phyloP scores from a whole-genome alignment of 768 basidiomycete species.

The Phanerochaete carnosa region DNA sequence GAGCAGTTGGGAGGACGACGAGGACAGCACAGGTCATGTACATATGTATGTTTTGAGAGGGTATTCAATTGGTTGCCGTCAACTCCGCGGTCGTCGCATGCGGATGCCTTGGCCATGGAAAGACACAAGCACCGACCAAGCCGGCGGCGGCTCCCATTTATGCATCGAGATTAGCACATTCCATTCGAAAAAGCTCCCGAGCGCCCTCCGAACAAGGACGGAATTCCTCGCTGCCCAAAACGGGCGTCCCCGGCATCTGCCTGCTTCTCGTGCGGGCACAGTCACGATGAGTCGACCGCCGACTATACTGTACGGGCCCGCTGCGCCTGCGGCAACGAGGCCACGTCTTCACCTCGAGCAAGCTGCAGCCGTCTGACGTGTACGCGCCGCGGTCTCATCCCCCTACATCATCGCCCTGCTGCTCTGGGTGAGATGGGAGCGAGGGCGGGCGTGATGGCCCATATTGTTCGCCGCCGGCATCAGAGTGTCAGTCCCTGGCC shows the following conservation, averaged over 20 bases:
- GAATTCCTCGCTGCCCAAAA: not conserved
- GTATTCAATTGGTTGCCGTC: slow-evolving; percentile 6
- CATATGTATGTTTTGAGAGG: slow-evolving; percentile 11
- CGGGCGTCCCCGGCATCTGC: not conserved
- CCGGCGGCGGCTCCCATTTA: slow-evolving; percentile 3
- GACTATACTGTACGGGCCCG: not conserved
- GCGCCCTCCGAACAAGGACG: slow-evolving; percentile 4
- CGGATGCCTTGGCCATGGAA: slow-evolving; percentile 3
- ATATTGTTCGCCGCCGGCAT: not conserved
- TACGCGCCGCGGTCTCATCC: not conserved
- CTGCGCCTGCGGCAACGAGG: not conserved
- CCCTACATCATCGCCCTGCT: too few species aligned
- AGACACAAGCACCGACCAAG: slow-evolving; percentile 8
- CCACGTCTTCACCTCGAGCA: not conserved
- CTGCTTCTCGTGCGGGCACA: not conserved
- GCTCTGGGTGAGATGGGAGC: not conserved
- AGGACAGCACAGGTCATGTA: slow-evolving; percentile 4
- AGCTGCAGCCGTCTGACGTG: not conserved
- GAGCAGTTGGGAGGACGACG: slow-evolving; percentile 4
- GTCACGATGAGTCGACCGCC: not conserved
- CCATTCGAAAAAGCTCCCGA: not conserved
- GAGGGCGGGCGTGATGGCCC: not conserved
- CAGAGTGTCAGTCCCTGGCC: not conserved
- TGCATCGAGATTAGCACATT: slow-evolving; percentile 6
- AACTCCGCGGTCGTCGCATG: slow-evolving; percentile 11